A percentile compares a stretch with the other conserved stretches of the same genome.
These are phyloP conservation scores for Calonectria fujianensis DNA, from an alignment of 2,329 filamentous ascomycete genomes.

Conservation along the genomic window DNA sequence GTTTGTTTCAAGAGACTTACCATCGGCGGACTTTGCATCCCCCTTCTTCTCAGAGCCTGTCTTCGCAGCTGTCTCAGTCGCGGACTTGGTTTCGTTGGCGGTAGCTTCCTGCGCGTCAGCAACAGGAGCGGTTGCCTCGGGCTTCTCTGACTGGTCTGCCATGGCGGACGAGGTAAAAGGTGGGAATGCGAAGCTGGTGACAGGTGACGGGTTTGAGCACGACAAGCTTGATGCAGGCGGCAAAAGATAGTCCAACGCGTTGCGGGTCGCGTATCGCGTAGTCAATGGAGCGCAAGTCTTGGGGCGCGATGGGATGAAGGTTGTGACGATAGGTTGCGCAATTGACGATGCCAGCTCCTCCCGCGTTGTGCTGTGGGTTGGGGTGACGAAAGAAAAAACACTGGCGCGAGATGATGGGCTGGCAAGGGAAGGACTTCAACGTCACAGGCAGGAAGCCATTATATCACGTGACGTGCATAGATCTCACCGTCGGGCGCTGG, in stretches of 20 bases:
- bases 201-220: conserved; percentile 45
- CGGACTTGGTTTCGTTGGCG: conserved; percentile 49
- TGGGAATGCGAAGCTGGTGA: conserved; percentile 49
- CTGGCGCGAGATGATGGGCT: conserved; percentile 58
- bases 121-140: conserved; percentile 59
- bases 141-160: conserved; percentile 64
- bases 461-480: conserved; percentile 61
- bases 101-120: conserved; percentile 57
- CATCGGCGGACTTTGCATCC: conserved; percentile 56
- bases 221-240: conserved; percentile 32
- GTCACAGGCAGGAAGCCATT: conserved; percentile 59
- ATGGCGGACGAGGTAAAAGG: conserved; percentile 56
- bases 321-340: conserved; percentile 58
- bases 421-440: conserved; percentile 59
- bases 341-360: conserved; percentile 57
- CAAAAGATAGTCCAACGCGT: conserved; percentile 56
- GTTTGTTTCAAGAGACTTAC: conserved; percentile 54
- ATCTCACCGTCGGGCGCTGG: conserved; percentile 37
- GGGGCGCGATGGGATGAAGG: conserved; percentile 56
- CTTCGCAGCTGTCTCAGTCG: conserved; percentile 49
- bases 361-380: conserved; percentile 59
- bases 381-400: conserved; percentile 61
- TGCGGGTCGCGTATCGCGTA: conserved; percentile 54
- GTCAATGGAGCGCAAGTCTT: conserved; percentile 56
- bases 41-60: conserved; percentile 55